Base-by-base conservation (phyloP, 2,329 filamentous ascomycete species). In the Thielaviopsis populi region DNA sequence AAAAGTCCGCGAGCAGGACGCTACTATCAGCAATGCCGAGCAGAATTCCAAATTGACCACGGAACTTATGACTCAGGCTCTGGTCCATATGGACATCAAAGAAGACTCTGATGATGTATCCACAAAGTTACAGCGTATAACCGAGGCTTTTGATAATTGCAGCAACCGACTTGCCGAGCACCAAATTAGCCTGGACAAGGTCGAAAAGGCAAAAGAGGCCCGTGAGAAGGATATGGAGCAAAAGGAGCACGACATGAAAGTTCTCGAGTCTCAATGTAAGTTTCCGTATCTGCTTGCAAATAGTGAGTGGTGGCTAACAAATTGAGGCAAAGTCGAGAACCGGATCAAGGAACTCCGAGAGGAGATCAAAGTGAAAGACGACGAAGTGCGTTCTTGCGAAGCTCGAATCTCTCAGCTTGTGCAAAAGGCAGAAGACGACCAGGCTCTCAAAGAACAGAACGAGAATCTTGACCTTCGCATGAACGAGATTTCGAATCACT, bases 391-490 rank as follows among this genome's bases (percentile, higher is more conserved):
- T 41, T 43, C 33, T 7, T 24, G 37, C 3, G 24, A 63, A 11
- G 42, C 56, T 33, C 56, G 33, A 4, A 53, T 66, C 37, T 42
- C 65, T 6, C 56, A 66, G 42, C 58, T 66, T 17, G 27, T 37
- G 15, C 62, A 66, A 24, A 63, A 59, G 40, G 22, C 56, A 17
- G 19, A 58, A 19, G 58, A 66, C 10, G 46, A 48, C 3, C 40
- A 59, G 19, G 10, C 43, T 11, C 15, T 61, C 17, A 27, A 40
- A 13, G 22, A 33, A 22, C 65, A 59, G n/a, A 59, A 61, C 37
- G 22, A 63, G 5, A 22, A 19, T 3, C 54, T 63, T 10, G 41
- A 61, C n/a, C n/a, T 6, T 27, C 63, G 53, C 10, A 56, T 56
- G 53, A n/a, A 10, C 15, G 27, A 56, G 15, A 56, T 56, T 11